Evolutionary conservation across 1,284 basidiomycete genomes (phyloP).

Genomic region (Microbotryum violaceum): DNA sequence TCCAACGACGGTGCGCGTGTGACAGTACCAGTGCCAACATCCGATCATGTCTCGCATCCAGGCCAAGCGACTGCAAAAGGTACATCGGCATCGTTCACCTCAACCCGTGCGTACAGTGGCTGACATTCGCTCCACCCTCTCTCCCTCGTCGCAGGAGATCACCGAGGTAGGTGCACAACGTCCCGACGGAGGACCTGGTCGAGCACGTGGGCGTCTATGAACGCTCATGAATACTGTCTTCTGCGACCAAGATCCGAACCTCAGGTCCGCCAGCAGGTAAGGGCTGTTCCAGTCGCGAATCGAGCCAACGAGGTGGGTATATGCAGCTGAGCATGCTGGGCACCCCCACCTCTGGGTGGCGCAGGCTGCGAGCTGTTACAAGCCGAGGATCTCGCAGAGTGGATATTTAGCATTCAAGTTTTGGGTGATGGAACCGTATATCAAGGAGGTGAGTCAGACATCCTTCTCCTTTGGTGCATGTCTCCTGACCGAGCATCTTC

Average conservation of each 20-base stretch:
- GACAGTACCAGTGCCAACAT: background rate
- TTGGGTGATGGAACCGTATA: slow-evolving; percentile 22
- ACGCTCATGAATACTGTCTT: background rate
- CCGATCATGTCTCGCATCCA: slow-evolving; percentile 15
- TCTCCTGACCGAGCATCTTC: background rate
- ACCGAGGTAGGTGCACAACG: slow-evolving; percentile 8
- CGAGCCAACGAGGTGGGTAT: too few relatives aligned
- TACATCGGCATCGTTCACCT: background rate
- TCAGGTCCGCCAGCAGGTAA: slow-evolving; percentile 19
- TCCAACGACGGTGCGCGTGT: too few relatives aligned
- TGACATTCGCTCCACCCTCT: too few relatives aligned
- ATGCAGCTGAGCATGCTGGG: background rate
- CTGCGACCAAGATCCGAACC: slow-evolving; percentile 11
- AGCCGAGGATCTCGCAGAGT: slow-evolving; percentile 24
- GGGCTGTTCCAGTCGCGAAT: background rate
- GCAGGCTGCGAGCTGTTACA: slow-evolving; percentile 22
- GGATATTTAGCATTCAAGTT: slow-evolving; percentile 16
- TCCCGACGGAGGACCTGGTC: background rate
- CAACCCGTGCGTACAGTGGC: too few relatives aligned
- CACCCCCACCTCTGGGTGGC: background rate
- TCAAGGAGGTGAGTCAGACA: slow-evolving; percentile 13
- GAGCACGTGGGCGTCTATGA: background rate
- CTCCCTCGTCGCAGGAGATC: slow-evolving; percentile 14
- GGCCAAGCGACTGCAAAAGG: slow-evolving; percentile 23
- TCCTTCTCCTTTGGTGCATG: background rate